Percentiles rank a stretch among this genome's conserved stretches.
phyloP scores from a whole-genome alignment of 176 grass and related monocot species.

The Triticum urartu region DNA sequence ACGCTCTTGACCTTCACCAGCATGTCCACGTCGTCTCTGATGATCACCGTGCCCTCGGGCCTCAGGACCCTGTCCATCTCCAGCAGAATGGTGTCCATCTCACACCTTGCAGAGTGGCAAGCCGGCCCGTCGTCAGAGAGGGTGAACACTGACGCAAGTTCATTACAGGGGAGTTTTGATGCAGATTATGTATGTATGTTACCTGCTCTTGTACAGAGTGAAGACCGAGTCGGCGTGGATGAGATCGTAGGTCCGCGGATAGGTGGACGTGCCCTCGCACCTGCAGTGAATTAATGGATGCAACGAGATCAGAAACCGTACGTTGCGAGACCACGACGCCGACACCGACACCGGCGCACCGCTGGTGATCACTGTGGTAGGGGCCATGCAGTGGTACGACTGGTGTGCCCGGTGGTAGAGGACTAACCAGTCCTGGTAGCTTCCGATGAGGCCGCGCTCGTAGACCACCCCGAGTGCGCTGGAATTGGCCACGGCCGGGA shows the following conservation, averaged over 20 bases:
- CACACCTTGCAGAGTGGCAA: constrained; percentile 49
- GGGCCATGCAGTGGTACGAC: neutral
- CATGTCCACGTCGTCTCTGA: constrained; percentile 68
- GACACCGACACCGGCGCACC: constrained; percentile 18
- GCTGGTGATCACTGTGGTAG: constrained; percentile 5
- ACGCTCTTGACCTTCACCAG: constrained; percentile 65
- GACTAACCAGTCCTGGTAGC: constrained; percentile 90
- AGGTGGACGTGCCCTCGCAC: constrained; percentile 91
- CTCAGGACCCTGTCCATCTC: constrained; percentile 85
- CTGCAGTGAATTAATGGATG: constrained; percentile 41
- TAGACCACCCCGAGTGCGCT: constrained; percentile 77
- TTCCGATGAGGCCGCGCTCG: constrained; percentile 87
- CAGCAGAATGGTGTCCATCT: constrained; percentile 55
- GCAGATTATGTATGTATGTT: neutral
- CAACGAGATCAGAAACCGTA: constrained; percentile 3
- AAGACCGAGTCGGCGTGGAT: constrained; percentile 80
- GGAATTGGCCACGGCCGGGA: constrained; percentile 49
- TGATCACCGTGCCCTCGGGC: constrained; percentile 61
- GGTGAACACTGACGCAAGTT: neutral
- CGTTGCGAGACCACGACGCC: neutral
- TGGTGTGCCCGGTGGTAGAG: neutral
- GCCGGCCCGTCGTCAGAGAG: neutral
- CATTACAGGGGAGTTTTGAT: neutral
- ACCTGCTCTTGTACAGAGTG: constrained; percentile 78
- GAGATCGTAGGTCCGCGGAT: constrained; percentile 93